These are phyloP conservation scores for Alloascoidea hylecoeti DNA, from an alignment of 805 yeast genomes.

Conservation along the genomic window DNA sequence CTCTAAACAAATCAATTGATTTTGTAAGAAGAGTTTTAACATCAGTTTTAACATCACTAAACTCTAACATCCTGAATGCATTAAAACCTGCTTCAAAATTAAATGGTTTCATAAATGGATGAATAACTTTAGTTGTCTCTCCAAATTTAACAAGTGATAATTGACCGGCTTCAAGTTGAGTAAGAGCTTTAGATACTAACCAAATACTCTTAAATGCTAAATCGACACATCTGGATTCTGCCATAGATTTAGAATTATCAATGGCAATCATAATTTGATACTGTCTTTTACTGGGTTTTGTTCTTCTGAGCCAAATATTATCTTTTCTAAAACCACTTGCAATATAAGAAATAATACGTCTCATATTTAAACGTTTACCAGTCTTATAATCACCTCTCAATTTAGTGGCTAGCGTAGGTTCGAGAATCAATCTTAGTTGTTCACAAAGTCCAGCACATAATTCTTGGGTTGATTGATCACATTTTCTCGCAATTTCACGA, in stretches of 20 bases:
- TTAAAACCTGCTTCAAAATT: constrained; percentile 71
- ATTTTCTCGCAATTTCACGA: constrained; percentile 63
- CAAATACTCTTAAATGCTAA: constrained; percentile 93
- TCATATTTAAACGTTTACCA: constrained; percentile 95
- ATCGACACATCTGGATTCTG: constrained; percentile 80
- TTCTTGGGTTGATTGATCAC: constrained; percentile 80
- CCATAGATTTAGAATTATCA: constrained; percentile 96
- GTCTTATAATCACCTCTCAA: constrained; percentile 92
- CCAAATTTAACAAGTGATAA: constrained; percentile 87
- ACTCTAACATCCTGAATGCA: constrained; percentile 79
- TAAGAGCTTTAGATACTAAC: constrained; percentile 82
- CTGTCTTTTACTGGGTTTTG: constrained; percentile 94
- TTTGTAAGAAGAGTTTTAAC: constrained; percentile 57
- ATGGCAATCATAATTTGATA: constrained; percentile 96
- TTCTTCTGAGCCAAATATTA: constrained; percentile 94
- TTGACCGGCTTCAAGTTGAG: constrained; percentile 91
- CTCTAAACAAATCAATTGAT: constrained; percentile 62
- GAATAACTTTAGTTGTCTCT: constrained; percentile 67
- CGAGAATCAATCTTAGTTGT: constrained; percentile 82
- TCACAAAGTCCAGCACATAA: constrained; percentile 81
- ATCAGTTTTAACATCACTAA: constrained; percentile 80
- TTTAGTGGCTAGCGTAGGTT: constrained; percentile 94
- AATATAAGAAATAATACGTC: constrained; percentile 92
- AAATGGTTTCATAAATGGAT: constrained; percentile 80
- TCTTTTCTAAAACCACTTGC: constrained; percentile 96